Evolutionary conservation across 2,329 filamentous ascomycete species (phyloP).

Genomic region (Alternaria ethzedia): DNA sequence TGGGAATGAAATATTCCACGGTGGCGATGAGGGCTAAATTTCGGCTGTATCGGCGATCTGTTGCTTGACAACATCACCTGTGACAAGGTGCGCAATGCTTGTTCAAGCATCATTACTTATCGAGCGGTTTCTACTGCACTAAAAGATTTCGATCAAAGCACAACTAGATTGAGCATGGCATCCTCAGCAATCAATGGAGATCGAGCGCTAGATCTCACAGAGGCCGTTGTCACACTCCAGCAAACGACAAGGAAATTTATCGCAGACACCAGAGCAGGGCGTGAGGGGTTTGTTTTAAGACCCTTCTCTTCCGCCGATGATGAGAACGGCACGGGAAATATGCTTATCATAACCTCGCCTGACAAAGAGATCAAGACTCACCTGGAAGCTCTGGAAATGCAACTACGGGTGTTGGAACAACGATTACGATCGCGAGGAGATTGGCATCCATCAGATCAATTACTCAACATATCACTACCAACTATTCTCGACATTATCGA

Average conservation of each 20-base stretch:
- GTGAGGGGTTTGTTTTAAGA: not conserved
- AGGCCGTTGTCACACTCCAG: not conserved
- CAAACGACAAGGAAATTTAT: not conserved
- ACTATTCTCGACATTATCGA: conserved; percentile 18
- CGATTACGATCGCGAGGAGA: conserved; percentile 3
- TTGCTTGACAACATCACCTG: not conserved
- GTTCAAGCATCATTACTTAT: not conserved
- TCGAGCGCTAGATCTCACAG: not conserved
- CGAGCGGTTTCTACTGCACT: not conserved
- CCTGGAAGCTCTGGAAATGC: conserved; percentile 5
- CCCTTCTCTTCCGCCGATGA: not conserved
- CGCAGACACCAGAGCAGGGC: not conserved
- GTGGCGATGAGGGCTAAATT: not conserved
- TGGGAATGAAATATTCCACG: not conserved
- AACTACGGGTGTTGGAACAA: not conserved
- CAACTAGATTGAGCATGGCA: not conserved
- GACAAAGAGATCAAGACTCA: not conserved
- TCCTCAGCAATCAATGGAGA: not conserved
- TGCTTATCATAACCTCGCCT: not conserved
- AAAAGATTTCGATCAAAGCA: not conserved
- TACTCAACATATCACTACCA: not conserved
- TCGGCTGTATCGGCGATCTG: not conserved
- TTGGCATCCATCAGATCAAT: conserved; percentile 10
- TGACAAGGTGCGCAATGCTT: not conserved
- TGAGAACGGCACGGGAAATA: not conserved